Base-by-base conservation (phyloP, 805 yeast species). In the Maudiozyma turicensis region DNA sequence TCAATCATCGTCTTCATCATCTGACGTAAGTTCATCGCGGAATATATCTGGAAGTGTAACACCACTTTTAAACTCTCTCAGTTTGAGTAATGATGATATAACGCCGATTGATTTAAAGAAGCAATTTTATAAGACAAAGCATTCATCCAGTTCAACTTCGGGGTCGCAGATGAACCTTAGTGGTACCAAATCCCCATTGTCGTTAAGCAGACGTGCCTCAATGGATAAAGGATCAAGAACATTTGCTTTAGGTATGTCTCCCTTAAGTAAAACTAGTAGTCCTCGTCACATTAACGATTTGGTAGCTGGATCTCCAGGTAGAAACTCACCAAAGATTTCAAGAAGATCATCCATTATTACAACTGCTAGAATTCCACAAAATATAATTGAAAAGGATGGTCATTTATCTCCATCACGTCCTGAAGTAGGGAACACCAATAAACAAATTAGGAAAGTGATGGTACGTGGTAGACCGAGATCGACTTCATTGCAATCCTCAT, bases 401-500 rank as follows among this genome's bases (percentile, higher is more conserved):
- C 13, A 14, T n/a, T 8, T 10, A 9, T 15, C 42, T 31, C 26
- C 31, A 11, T 30, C 41, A 30, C 11, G 13, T 5, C 31, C 31
- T 7, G 37, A 45, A 31, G 9, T 15, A 6, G 31, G 26, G 8
- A 33, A 35, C 8, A 38, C 43, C 13, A 48, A 40, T 42, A 32
- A 31, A 14, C 29, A 8, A 9, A 15, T 37, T n/a, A 48, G 47
- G 44, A 49, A 46, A 9, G n/a, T 38, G 8, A 28, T 30, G 2
- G 41, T 26, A 5, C 30, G 48, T 13, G 54, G 58, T 11, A 54
- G 67, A 40, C 58, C 61, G 29, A 58, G 69, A 45, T 64, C 70
- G 8, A 56, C 68, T 1, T 66, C 70, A 3, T 53, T 65, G 30
- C 69, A 65, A 49, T 54, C 68, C 5, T 48, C 58, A 31, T 49